Evolutionary conservation across 2,329 filamentous ascomycete genomes (phyloP).

Genomic region (Calonectria hawksworthii): DNA sequence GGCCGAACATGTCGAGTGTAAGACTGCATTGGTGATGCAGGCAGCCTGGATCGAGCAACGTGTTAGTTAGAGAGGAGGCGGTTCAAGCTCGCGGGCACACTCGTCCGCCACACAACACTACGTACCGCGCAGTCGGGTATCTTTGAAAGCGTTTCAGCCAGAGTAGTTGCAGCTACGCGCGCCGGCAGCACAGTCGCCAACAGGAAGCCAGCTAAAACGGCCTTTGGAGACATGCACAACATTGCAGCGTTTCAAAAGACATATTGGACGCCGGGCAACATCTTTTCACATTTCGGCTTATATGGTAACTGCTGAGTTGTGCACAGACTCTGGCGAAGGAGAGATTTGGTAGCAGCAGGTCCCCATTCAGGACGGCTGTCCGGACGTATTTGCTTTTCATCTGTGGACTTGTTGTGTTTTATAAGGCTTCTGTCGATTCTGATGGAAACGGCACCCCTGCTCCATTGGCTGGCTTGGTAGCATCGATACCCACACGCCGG

Average conservation of each 20-base stretch:
- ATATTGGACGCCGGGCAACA: not conserved
- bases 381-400: not conserved
- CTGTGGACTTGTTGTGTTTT: not conserved
- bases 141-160: not conserved
- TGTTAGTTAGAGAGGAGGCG: not conserved
- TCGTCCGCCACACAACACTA: not conserved
- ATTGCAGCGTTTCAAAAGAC: not conserved
- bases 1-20: not conserved
- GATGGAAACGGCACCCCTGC: not conserved
- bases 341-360: not conserved
- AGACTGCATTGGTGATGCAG: not conserved
- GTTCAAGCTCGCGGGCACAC: not conserved
- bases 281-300: not conserved
- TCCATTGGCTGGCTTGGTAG: not conserved
- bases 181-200: not conserved
- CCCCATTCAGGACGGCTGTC: not conserved
- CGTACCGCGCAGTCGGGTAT: conserved; percentile 1
- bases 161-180: not conserved
- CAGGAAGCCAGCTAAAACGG: not conserved
- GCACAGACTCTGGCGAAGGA: not conserved
- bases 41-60: not conserved
- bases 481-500: not conserved
- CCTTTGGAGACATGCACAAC: not conserved
- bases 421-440: not conserved
- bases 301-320: not conserved